Evolutionary conservation across 2,329 filamentous ascomycete genomes (phyloP).

Genomic region (Fusarium sp.): DNA sequence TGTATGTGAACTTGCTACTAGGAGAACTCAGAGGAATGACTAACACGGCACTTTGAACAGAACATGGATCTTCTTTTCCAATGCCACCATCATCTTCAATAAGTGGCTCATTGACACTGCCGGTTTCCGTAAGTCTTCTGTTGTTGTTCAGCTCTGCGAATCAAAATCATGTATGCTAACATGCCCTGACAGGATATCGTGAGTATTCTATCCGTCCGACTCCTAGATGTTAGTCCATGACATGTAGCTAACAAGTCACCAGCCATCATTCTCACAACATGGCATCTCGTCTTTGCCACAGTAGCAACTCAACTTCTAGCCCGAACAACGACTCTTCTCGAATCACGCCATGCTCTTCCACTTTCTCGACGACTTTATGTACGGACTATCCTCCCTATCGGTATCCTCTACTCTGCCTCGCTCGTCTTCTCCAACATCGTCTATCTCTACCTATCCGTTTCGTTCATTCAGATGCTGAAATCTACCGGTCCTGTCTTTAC

Average conservation of each 20-base stretch:
- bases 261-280: constrained; percentile 73
- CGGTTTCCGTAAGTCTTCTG: constrained; percentile 74
- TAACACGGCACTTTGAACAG: constrained; percentile 50
- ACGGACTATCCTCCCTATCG: constrained; percentile 74
- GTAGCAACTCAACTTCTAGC: constrained; percentile 75
- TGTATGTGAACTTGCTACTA: constrained; percentile 41
- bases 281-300: constrained; percentile 76
- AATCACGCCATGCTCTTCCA: constrained; percentile 71
- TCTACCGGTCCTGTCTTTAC: constrained; percentile 76
- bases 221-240: not conserved
- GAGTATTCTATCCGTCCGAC: constrained; percentile 32
- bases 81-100: constrained; percentile 90
- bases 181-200: constrained; percentile 51
- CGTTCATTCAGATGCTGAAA: constrained; percentile 80
- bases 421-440: constrained; percentile 76
- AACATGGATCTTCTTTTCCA: constrained; percentile 88
- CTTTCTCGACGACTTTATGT: constrained; percentile 73
- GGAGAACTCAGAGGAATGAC: not conserved
- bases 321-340: constrained; percentile 72
- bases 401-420: constrained; percentile 73
- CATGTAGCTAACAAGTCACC: constrained; percentile 22
- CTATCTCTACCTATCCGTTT: constrained; percentile 75
- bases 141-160: not conserved
- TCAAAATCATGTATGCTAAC: constrained; percentile 21
- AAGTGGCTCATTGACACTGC: constrained; percentile 86